Conservation (phyloP, 148 eudicot species). For the Chenopodium formosanum region DNA sequence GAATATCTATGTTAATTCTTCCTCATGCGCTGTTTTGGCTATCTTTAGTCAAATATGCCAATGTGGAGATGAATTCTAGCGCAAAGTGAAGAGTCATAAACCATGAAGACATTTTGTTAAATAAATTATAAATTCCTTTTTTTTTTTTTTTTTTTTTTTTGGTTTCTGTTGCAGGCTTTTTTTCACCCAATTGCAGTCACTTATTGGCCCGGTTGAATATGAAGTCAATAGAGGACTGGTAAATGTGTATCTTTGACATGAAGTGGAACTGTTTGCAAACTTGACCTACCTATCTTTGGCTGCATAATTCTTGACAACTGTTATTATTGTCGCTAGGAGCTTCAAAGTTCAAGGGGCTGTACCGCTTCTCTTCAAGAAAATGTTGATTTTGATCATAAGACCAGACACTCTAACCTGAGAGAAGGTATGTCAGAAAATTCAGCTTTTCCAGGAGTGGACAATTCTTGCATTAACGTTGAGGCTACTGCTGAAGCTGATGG, state of each 20-base stretch:
- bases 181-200: constrained; percentile 52
- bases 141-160: not conserved
- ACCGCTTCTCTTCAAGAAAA: constrained; percentile 30
- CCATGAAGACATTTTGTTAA: no score
- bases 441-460: constrained; percentile 46
- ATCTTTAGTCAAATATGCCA: not conserved
- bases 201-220: constrained; percentile 44
- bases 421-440: constrained; percentile 42
- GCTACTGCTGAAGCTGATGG: constrained; percentile 40
- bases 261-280: constrained; percentile 5
- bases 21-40: not conserved
- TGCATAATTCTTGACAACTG: constrained; percentile 6
- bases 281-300: not conserved
- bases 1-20: not conserved
- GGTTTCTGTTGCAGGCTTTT: constrained; percentile 68
- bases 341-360: constrained; percentile 37
- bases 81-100: not conserved
- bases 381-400: constrained; percentile 33
- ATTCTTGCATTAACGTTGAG: constrained; percentile 29
- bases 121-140: no score
- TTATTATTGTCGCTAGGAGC: constrained; percentile 46
- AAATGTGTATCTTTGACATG: constrained; percentile 26
- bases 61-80: not conserved
- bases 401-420: constrained; percentile 40
- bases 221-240: constrained; percentile 55